phyloP scores from a whole-genome alignment of 2,329 filamentous ascomycete genomes.

The Colletotrichum coccodes region DNA sequence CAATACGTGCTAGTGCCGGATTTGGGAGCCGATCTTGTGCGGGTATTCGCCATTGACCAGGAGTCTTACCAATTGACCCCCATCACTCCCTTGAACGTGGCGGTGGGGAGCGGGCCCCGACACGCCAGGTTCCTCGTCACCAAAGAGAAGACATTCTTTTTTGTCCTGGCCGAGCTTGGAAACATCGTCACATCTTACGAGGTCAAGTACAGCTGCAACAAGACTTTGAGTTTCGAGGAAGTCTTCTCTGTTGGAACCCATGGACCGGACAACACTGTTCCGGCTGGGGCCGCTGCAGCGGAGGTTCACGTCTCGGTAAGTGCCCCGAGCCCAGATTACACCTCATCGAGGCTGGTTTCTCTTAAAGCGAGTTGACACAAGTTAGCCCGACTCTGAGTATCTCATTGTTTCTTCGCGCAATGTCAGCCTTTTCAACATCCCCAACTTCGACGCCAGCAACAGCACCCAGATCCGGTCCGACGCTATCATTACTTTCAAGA shows the following conservation, averaged over 20 bases:
- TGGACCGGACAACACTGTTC: conserved; percentile 52
- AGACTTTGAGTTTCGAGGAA: conserved; percentile 56
- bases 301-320: conserved; percentile 69
- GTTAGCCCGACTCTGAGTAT: conserved; percentile 66
- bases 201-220: conserved; percentile 57
- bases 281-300: conserved; percentile 56
- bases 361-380: not conserved
- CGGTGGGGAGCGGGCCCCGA: conserved; percentile 16
- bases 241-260: conserved; percentile 60
- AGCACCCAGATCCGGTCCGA: conserved; percentile 62
- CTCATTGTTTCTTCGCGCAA: conserved; percentile 75
- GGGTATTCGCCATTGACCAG: conserved; percentile 24
- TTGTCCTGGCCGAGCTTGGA: conserved; percentile 68
- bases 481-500: conserved; percentile 70
- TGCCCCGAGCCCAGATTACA: conserved; percentile 18
- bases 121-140: conserved; percentile 63
- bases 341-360: too few relatives aligned
- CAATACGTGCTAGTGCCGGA: conserved; percentile 29
- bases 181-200: conserved; percentile 67
- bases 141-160: conserved; percentile 61
- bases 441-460: conserved; percentile 50
- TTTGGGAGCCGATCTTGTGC: conserved; percentile 29
- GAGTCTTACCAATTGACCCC: conserved; percentile 24
- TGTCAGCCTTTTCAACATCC: conserved; percentile 62
- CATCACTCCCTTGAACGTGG: conserved; percentile 24